Evolutionary conservation across 2,329 filamentous ascomycete species (phyloP), one percentile per base, ranked within the genome.

Genomic region (Alternaria incomplexa): DNA sequence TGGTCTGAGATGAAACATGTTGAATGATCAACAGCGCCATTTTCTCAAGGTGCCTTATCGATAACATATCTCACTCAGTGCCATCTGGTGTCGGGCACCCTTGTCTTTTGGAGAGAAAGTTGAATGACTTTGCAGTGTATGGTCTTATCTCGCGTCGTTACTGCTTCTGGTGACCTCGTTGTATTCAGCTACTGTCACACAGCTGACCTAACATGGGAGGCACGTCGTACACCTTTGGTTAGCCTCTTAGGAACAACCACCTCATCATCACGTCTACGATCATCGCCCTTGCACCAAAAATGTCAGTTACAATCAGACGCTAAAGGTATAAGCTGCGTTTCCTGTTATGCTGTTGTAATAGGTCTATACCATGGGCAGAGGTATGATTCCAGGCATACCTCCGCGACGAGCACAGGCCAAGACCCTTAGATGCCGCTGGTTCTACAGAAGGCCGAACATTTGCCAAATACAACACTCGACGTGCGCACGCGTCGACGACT

Each of bases 391-490:
- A 30, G 23, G n/a, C 12, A 50, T 32, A 23, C 4, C 17, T 30
- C 32, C 47, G 22, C 28, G 40, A 20, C 15, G 53, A 13, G 60
- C 60, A 62, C 60, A 58, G 60, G 48, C 60, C 60, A 62, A 28
- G 44, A 54, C 20, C 30, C 20, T 58, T 13, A 30, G 30, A 32
- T 23, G 12, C 30, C 30, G 15, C 10, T 28, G 17, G 26, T 20
- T 32, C 30, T n/a, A 20, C 36, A 57, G 23, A 36, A 52, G 20
- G 46, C 54, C 46, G 54, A 57, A 26, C 43, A 46, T 44, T 28
- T 36, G 28, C 45, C 17, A 36, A 52, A 40, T 26, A 26, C 20
- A 22, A 45, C 47, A 44, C 26, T n/a, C 22, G 32, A 53, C 54
- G 40, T 44, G 54, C 56, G 30, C 43, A 46, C 48, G 26, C 11